Conservation (phyloP, 768 basidiomycete species). For the Dictyophora rubrovolvata region DNA sequence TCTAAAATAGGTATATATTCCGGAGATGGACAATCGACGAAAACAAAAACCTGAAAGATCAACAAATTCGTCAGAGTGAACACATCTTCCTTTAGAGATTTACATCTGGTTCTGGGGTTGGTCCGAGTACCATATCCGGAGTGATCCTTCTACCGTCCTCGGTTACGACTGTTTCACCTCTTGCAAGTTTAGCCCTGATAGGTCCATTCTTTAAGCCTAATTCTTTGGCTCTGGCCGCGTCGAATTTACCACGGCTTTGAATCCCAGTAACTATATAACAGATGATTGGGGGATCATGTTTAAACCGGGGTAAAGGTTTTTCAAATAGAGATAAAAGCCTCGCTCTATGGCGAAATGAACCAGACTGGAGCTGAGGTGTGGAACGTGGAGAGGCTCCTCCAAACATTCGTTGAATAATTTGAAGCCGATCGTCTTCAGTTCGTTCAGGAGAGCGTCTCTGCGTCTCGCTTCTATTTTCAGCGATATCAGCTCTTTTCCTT, state of each 20-base stretch:
- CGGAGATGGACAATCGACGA: slow-evolving; percentile 63
- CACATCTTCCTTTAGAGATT: slow-evolving; percentile 9
- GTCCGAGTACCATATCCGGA: slow-evolving; percentile 18
- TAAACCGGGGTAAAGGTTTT: neutral
- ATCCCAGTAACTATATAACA: slow-evolving; percentile 35
- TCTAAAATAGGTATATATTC: slow-evolving; percentile 45
- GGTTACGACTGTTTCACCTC: slow-evolving; percentile 54
- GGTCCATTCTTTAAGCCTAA: slow-evolving; percentile 56
- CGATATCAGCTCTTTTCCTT: neutral
- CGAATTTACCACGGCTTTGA: slow-evolving; percentile 53
- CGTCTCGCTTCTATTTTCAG: neutral
- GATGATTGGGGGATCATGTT: neutral
- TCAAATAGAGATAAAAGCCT: neutral
- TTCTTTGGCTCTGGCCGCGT: slow-evolving; percentile 48
- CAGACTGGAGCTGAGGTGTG: neutral
- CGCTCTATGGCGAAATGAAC: neutral
- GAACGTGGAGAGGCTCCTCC: neutral
- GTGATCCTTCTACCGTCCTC: slow-evolving; percentile 25
- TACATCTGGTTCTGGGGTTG: slow-evolving; percentile 12
- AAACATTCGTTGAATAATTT: neutral
- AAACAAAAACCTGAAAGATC: slow-evolving; percentile 40
- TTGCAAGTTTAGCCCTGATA: slow-evolving; percentile 47
- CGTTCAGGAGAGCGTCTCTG: neutral
- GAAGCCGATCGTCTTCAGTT: neutral
- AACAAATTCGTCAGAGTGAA: slow-evolving; percentile 1